Evolutionary conservation across 352 stramenopile species (phyloP), one percentile per base, ranked within the genome.

Genomic region (Phytopythium aichiense): DNA sequence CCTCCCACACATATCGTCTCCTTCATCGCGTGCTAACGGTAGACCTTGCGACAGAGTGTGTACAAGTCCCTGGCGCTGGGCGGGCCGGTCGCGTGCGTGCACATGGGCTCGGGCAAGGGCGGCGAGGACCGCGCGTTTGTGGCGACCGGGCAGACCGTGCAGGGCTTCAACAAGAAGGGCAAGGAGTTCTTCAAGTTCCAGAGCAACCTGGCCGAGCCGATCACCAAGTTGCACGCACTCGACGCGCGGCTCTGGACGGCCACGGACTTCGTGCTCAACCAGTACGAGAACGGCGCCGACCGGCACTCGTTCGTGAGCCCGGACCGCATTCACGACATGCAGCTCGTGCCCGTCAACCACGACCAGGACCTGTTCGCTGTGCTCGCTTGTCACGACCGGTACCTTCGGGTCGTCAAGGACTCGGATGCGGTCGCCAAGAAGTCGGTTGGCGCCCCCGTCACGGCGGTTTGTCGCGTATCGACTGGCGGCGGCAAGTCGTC

Each of bases 121-220:
- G 86, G 77, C 6, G 81, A 90, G 46, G 84, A 91, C 72, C 87
- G 84, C 49, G 74, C 76, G 25, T 92, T 85, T 53, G 67, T 91
- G 7, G 86, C 81, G n/a, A 91, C 72, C 2, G 77, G 77, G 2
- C 76, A 92, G 45, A 78, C 76, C 58, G 77, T 96, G 15, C 73
- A 85, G 50, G 87, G 87, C 7, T 79, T 91, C 45, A 94, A 61
- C 62, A 91, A 91, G 65, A 96, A 96, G 45, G 87, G 85, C 56
- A 96, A 93, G 46, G 85, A 91, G 71, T 88, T 92, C 58, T 92
- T 91, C 68, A 89, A 80, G 65, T 93, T 94, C 73, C 81, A 92
- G 65, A 93, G 84, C 71, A 96, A 94, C 45, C 62, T 96, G 31
- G 79, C 79, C 38, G 87, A 96, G 64, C 72, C 85, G 1, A 83